A percentile compares a stretch with the other conserved stretches of the same genome.
phyloP scores from a whole-genome alignment of 75 land plant species.

The Sequoia sempervirens region DNA sequence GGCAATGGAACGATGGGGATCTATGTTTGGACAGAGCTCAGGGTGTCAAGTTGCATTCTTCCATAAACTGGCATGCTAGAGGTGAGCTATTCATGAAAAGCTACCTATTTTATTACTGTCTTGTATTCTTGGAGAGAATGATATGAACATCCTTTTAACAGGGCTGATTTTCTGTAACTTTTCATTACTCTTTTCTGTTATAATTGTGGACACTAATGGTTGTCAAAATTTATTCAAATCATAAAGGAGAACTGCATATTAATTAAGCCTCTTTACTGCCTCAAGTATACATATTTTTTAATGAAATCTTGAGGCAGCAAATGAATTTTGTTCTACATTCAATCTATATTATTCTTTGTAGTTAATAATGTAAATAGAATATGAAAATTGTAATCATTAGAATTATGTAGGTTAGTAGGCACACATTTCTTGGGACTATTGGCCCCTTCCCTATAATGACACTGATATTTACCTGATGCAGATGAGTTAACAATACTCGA shows the following conservation, averaged over 20 bases:
- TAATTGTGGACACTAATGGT: background rate
- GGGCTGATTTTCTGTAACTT: no score
- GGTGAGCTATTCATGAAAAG: constrained; percentile 24
- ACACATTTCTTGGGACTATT: background rate
- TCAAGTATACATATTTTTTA: background rate
- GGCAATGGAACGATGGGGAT: constrained; percentile 46
- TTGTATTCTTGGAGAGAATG: constrained; percentile 7
- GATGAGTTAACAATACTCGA: background rate
- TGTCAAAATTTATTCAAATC: background rate
- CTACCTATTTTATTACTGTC: background rate
- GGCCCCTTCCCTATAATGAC: background rate
- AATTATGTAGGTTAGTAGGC: background rate
- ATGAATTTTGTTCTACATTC: background rate
- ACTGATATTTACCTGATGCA: background rate
- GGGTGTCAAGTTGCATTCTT: constrained; percentile 25
- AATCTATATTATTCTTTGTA: background rate
- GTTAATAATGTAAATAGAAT: background rate
- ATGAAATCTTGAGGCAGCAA: background rate
- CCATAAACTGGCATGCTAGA: constrained; percentile 55
- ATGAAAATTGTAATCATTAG: background rate
- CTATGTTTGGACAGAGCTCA: constrained; percentile 57
- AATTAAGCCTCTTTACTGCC: background rate
- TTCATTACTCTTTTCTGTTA: background rate
- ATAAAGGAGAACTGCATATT: background rate
- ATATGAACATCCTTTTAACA: background rate